These are phyloP conservation scores for Lepidium sativum DNA, from an alignment of 345 rosid species.

Conservation along the genomic window DNA sequence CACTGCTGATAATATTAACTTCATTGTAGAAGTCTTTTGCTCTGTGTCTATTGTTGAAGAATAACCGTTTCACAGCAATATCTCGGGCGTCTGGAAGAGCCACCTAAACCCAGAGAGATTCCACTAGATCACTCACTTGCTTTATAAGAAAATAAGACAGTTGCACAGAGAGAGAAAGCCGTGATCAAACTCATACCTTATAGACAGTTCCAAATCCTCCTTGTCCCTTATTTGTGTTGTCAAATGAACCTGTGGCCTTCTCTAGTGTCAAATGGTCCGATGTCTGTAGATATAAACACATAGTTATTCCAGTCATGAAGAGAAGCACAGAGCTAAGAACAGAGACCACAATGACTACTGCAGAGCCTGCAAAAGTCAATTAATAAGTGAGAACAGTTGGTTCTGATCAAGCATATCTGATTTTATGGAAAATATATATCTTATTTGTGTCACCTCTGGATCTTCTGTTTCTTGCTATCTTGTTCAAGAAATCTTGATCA, in stretches of 20 bases:
- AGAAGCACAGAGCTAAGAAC: slow-evolving; percentile 58
- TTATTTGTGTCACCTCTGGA: slow-evolving; percentile 38
- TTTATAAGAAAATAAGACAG: neutral
- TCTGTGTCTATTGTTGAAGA: slow-evolving; percentile 83
- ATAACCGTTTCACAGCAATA: slow-evolving; percentile 86
- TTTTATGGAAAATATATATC: neutral
- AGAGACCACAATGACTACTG: slow-evolving; percentile 58
- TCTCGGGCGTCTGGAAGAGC: slow-evolving; percentile 80
- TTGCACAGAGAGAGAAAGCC: neutral
- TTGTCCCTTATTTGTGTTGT: slow-evolving; percentile 70
- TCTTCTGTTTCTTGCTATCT: slow-evolving; percentile 36
- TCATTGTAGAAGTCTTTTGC: slow-evolving; percentile 92
- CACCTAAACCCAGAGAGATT: slow-evolving; percentile 41
- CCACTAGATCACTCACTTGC: neutral
- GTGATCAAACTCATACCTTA: slow-evolving; percentile 39
- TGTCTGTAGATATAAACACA: slow-evolving; percentile 59
- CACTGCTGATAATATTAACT: slow-evolving; percentile 77
- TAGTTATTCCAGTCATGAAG: slow-evolving; percentile 43
- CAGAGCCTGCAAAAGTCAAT: slow-evolving; percentile 38
- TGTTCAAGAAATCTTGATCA: slow-evolving; percentile 64
- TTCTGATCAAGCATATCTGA: neutral
- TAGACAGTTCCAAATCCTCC: slow-evolving; percentile 96
- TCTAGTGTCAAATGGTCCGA: slow-evolving; percentile 66
- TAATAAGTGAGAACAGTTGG: neutral
- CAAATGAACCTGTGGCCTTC: slow-evolving; percentile 77